phyloP scores from a whole-genome alignment of 139 green algal species.

The Nannochloris sp. region DNA sequence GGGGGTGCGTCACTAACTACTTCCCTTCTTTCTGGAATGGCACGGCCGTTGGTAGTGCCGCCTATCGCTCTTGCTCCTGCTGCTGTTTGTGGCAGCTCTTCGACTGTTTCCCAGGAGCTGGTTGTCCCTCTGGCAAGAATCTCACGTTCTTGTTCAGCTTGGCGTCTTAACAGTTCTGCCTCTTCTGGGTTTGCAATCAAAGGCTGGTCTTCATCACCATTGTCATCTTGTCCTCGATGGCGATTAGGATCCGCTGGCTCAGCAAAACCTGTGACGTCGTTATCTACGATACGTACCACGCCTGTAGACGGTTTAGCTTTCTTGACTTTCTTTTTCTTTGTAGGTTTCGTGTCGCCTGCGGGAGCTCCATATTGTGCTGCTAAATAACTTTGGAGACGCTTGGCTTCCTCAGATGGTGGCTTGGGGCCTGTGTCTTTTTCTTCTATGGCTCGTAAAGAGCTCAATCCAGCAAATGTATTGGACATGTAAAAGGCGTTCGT shows the following conservation, averaged over 20 bases:
- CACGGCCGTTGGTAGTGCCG: background rate
- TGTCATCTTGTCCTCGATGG: too few species aligned
- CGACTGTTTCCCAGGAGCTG: conserved; percentile 11
- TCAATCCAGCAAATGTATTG: conserved; percentile 10
- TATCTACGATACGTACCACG: conserved; percentile 53
- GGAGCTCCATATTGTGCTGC: conserved; percentile 13
- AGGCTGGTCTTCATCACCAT: conserved; percentile 46
- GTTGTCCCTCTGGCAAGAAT: background rate
- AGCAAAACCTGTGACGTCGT: conserved; percentile 45
- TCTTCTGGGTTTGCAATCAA: conserved; percentile 65
- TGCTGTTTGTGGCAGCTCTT: background rate
- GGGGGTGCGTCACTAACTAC: too few species aligned
- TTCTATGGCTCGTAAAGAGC: conserved; percentile 12
- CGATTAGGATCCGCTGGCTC: background rate
- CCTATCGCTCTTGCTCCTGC: background rate
- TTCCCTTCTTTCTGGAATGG: too few species aligned
- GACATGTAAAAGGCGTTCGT: too few species aligned
- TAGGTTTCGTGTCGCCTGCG: background rate
- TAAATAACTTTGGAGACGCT: conserved; percentile 20
- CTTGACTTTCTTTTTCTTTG: conserved; percentile 48
- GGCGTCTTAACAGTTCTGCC: conserved; percentile 25
- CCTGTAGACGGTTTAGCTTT: background rate
- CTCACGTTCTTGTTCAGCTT: conserved; percentile 36
- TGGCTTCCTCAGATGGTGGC: conserved; percentile 7
- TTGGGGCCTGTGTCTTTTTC: conserved; percentile 1